phyloP scores from a whole-genome alignment of 2,329 filamentous ascomycete genomes.

The Ophiocordyceps camponoti-rufipedis region DNA sequence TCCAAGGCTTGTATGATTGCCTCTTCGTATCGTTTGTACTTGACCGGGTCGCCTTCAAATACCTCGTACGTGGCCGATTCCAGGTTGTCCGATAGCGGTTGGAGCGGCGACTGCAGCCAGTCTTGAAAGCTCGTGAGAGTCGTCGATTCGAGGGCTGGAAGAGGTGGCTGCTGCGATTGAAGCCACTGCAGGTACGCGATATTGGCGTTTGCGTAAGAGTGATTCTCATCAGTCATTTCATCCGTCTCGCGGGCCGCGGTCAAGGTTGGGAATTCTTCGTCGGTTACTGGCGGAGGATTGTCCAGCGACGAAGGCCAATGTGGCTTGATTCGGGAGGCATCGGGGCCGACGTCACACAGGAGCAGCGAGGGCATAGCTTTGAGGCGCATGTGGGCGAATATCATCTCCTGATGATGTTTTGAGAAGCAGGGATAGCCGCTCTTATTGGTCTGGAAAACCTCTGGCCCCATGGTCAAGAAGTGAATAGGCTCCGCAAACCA shows the following conservation, averaged over 20 bases:
- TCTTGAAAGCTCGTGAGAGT: conserved; percentile 56
- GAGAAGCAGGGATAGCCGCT: conserved; percentile 42
- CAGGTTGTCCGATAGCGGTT: conserved; percentile 87
- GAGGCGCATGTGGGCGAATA: conserved; percentile 44
- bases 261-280: conserved; percentile 48
- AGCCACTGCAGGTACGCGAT: conserved; percentile 71
- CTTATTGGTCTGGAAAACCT: conserved; percentile 41
- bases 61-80: conserved; percentile 97
- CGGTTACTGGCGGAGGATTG: conserved; percentile 16
- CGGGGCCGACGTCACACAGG: conserved; percentile 41
- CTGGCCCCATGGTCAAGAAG: conserved; percentile 34
- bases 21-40: conserved; percentile 88
- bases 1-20: conserved; percentile 65
- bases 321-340: conserved; percentile 14
- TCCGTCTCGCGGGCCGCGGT: conserved; percentile 38
- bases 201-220: conserved; percentile 23
- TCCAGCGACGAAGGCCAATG: conserved; percentile 8
- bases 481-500: conserved; percentile 55
- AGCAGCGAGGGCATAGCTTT: conserved; percentile 45
- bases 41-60: conserved; percentile 95
- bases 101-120: conserved; percentile 85
- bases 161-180: conserved; percentile 59
- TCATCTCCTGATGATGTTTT: conserved; percentile 40
- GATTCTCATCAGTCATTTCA: conserved; percentile 10
- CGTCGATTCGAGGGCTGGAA: conserved; percentile 29